Evolutionary conservation across 2,329 filamentous ascomycete genomes (phyloP), one percentile per base, ranked within the genome.

Genomic region (Huntiella abstrusa): DNA sequence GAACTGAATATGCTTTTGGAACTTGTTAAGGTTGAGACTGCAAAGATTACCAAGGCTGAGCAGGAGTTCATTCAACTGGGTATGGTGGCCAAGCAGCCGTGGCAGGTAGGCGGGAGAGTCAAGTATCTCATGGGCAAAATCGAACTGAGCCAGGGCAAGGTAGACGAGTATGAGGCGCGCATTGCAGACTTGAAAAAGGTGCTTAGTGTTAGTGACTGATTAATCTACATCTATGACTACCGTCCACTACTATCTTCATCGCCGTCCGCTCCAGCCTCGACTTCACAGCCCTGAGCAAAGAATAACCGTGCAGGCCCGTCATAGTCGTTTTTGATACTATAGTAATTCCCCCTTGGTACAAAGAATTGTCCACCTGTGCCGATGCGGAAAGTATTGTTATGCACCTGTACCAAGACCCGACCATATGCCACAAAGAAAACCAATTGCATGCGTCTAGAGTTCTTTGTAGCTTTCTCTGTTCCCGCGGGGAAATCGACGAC

Each of bases 361-460:
- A 94, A 87, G 72, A 84, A 96, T 60, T 87, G 81, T 45, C 88
- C 88, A 36, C 88, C 87, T 54, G 82, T 85, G 34, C 79, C 77
- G 52, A 94, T 86, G 48, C 80, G 77, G 59, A 98, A 96, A 51
- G 70, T 67, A 17, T 73, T 80, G 52, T 82, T 74, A 53, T 81
- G 76, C 41, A 93, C 73, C 22, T 76, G 81, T 15, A 94, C 87
- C 53, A 77, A 69, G 15, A 95, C 85, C 52, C 81, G 77, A 16
- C 91, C 91, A 39, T 74, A 72, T 54, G 85, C 80, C 28, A 98
- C 81, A 55, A 93, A 95, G 61, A 96, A 96, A 1, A 83, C 79
- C 80, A 98, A 91, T 58, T 95, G 86, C 84, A 95, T 96, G 64
- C 83, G 87, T 52, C 88, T 73, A 33, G 83, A 82, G 62, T 95